phyloP scores from a whole-genome alignment of 1,284 basidiomycete genomes.

The Rhodofomes roseus region DNA sequence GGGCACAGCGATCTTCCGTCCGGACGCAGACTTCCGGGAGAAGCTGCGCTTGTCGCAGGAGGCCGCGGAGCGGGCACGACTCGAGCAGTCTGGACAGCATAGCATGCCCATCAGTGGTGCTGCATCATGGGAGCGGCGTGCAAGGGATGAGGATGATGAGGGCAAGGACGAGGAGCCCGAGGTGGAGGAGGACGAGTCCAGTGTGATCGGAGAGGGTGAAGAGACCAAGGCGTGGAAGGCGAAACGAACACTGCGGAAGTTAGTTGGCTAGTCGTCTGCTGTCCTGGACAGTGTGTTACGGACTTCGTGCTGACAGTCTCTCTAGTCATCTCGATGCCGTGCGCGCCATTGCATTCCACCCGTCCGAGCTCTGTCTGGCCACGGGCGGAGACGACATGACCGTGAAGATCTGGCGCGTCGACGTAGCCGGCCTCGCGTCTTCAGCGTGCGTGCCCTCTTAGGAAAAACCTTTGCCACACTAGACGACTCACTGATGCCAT shows the following conservation, averaged over 20 bases:
- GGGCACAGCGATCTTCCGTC: slow-evolving; percentile 79
- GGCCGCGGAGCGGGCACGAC: slow-evolving; percentile 37
- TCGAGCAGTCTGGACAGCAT: slow-evolving; percentile 21
- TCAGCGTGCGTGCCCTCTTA: slow-evolving; percentile 52
- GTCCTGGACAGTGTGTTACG: slow-evolving; percentile 10
- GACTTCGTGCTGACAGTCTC: slow-evolving; percentile 20
- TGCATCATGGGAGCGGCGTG: slow-evolving; percentile 37
- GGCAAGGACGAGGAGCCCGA: slow-evolving; percentile 38
- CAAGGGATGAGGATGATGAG: slow-evolving; percentile 55
- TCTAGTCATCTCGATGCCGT: slow-evolving; percentile 91
- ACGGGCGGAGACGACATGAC: slow-evolving; percentile 95
- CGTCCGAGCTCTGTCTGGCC: slow-evolving; percentile 77
- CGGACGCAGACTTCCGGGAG: slow-evolving; percentile 86
- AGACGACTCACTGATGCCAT: slow-evolving; percentile 12
- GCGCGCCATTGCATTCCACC: slow-evolving; percentile 85
- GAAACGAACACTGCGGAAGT: slow-evolving; percentile 84
- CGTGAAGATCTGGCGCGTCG: slow-evolving; percentile 94
- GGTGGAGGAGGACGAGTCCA: slow-evolving; percentile 50
- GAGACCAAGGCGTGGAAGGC: slow-evolving; percentile 79
- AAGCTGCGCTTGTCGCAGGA: slow-evolving; percentile 62
- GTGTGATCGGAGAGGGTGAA: slow-evolving; percentile 62
- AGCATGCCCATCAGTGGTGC: slow-evolving; percentile 23
- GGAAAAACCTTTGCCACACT: slow-evolving; percentile 9
- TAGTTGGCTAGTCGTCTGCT: slow-evolving; percentile 32
- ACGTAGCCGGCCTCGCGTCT: slow-evolving; percentile 66